A percentile compares a stretch with the other conserved stretches of the same genome.
Evolutionary conservation across 2,329 filamentous ascomycete genomes (phyloP).

Genomic region (Xylariaceae sp.): DNA sequence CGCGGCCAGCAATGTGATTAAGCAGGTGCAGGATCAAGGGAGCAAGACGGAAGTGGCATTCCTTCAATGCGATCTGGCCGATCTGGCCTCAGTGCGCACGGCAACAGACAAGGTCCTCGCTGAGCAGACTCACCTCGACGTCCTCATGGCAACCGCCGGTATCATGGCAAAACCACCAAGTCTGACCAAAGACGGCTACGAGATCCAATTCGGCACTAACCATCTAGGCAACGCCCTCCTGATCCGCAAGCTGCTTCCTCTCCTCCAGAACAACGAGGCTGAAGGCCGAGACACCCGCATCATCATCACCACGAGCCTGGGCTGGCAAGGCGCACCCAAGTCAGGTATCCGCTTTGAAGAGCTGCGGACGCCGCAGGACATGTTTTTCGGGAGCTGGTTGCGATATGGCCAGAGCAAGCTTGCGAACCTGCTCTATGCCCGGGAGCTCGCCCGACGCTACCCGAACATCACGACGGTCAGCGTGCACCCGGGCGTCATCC

Average conservation of each 20-base stretch:
- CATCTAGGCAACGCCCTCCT: conserved; percentile 38
- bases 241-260: conserved; percentile 16
- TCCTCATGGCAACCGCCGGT: conserved; percentile 38
- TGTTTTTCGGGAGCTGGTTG: conserved; percentile 8
- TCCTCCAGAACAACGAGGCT: conserved; percentile 7
- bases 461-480: conserved; percentile 21
- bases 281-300: conserved; percentile 9
- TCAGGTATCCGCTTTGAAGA: conserved; percentile 11
- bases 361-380: conserved; percentile 8
- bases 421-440: conserved; percentile 28
- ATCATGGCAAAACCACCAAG: conserved; percentile 31
- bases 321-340: conserved; percentile 2
- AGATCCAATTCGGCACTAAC: conserved; percentile 39
- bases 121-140: conserved; percentile 30
- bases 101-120: conserved; percentile 26
- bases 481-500: conserved; percentile 26
- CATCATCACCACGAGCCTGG: conserved; percentile 8
- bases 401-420: conserved; percentile 33
- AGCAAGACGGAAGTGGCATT: conserved; percentile 4
- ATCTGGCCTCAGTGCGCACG: conserved; percentile 14
- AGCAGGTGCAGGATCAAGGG: conserved; percentile 1
- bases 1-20: conserved; percentile 11
- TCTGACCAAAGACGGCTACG: conserved; percentile 36
- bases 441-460: conserved; percentile 24
- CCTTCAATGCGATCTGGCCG: conserved; percentile 9